phyloP scores from a whole-genome alignment of 129 eudicot genomes.

The Ambrosia trifida region DNA sequence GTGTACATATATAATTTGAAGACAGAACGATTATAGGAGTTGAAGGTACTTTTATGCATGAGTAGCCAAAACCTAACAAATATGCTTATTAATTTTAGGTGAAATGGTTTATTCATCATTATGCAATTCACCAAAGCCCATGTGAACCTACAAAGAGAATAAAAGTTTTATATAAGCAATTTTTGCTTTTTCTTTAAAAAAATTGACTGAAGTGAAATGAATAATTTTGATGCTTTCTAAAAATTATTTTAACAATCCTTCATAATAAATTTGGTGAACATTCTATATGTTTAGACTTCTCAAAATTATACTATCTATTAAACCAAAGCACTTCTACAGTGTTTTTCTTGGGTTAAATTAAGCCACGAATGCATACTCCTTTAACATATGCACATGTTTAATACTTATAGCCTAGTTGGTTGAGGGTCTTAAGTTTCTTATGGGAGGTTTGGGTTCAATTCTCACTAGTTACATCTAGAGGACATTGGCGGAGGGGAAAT shows the following conservation, averaged over 20 bases:
- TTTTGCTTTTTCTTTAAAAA: neutral
- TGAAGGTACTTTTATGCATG: conserved; percentile 2
- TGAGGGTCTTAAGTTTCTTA: no score
- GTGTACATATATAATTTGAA: neutral
- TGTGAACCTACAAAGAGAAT: neutral
- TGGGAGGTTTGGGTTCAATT: no score
- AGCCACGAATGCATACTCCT: no score
- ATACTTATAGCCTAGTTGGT: no score
- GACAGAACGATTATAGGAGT: neutral
- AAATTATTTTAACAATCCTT: neutral
- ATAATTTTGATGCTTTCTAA: neutral
- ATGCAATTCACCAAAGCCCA: conserved; percentile 1
- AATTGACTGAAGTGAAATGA: neutral
- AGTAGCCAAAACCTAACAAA: neutral
- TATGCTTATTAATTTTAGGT: neutral
- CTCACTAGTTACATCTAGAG: no score
- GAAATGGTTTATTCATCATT: conserved; percentile 14
- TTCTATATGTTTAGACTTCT: neutral
- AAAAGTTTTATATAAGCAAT: neutral
- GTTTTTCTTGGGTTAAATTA: no score
- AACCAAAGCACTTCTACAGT: no score
- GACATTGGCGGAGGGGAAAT: no score
- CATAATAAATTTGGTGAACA: neutral
- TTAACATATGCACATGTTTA: no score
- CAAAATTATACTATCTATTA: no score